A percentile compares a stretch with the other conserved stretches of the same genome.
phyloP scores from a whole-genome alignment of 345 rosid genomes.

The Citrus trifoliata region DNA sequence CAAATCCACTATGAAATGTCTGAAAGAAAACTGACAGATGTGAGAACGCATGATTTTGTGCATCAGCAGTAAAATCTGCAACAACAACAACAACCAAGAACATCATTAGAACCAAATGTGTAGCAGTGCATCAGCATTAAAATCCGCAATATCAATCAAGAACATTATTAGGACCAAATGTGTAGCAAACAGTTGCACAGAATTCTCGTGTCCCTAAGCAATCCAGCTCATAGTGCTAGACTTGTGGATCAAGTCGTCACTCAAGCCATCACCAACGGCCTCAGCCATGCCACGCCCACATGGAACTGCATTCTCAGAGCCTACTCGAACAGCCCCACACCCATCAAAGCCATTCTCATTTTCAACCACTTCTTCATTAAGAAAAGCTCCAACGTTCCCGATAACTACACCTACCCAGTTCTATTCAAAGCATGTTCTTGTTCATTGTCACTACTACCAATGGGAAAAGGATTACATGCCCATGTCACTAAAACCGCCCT shows the following conservation, averaged over 20 bases:
- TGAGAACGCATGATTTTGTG: neutral
- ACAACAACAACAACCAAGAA: neutral
- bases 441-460: neutral
- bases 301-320: conserved; percentile 26
- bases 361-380: conserved; percentile 10
- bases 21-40: too few relatives aligned
- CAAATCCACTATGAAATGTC: neutral
- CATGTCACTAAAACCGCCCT: conserved; percentile 10
- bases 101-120: neutral
- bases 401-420: conserved; percentile 22
- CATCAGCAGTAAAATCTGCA: neutral
- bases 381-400: neutral
- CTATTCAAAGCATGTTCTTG: conserved; percentile 22
- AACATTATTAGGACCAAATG: neutral
- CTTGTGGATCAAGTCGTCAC: conserved; percentile 17
- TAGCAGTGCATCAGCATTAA: neutral
- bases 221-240: neutral
- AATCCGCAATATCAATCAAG: neutral
- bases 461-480: conserved; percentile 22
- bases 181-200: neutral
- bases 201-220: neutral
- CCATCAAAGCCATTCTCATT: conserved; percentile 21
- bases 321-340: conserved; percentile 14
- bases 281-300: conserved; percentile 11
- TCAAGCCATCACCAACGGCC: conserved; percentile 20